Percentiles rank a stretch among this genome's conserved stretches.
Evolutionary conservation across 257 asterid genomes (phyloP).

Genomic region (Gentiana dahurica): DNA sequence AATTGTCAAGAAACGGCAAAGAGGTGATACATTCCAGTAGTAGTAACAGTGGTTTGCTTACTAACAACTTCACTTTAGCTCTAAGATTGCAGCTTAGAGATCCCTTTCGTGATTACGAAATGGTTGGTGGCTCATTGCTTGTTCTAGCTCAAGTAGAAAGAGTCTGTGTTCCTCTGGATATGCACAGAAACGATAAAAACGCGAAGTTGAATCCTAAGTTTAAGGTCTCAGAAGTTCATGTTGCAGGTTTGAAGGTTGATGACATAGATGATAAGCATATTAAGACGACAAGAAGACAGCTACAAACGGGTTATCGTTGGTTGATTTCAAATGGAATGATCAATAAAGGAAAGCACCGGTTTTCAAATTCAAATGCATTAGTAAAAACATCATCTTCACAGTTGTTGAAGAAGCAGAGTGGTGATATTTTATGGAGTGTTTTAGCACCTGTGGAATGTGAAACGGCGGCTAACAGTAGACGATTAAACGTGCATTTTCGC

Average conservation of each 20-base stretch:
- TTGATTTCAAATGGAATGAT: conserved; percentile 60
- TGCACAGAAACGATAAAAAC: conserved; percentile 13
- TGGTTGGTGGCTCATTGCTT: conserved; percentile 63
- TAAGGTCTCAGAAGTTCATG: conserved; percentile 42
- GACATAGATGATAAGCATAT: conserved; percentile 22
- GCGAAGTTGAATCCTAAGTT: conserved; percentile 24
- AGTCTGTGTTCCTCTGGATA: conserved; percentile 12
- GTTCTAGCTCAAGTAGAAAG: conserved; percentile 47
- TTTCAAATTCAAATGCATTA: conserved; percentile 30
- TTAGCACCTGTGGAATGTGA: conserved; percentile 27
- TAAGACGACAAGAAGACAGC: conserved; percentile 41
- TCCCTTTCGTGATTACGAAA: conserved; percentile 58
- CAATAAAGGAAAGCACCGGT: conserved; percentile 22
- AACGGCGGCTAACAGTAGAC: conserved; percentile 38
- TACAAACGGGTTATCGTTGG: conserved; percentile 68
- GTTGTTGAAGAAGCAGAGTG: conserved; percentile 15
- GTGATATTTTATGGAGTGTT: conserved; percentile 65
- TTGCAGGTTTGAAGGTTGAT: conserved; percentile 44
- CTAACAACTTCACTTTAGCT: conserved; percentile 36
- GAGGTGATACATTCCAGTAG: conserved; percentile 1
- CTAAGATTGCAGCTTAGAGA: conserved; percentile 76
- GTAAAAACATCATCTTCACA: conserved; percentile 23
- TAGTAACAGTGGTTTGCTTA: conserved; percentile 16
- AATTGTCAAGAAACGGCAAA: conserved; percentile 10
- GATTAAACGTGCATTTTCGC: conserved; percentile 51